These are phyloP conservation scores for Ustilago loliicola DNA, from an alignment of 1,284 basidiomycete species.

Conservation along the genomic window DNA sequence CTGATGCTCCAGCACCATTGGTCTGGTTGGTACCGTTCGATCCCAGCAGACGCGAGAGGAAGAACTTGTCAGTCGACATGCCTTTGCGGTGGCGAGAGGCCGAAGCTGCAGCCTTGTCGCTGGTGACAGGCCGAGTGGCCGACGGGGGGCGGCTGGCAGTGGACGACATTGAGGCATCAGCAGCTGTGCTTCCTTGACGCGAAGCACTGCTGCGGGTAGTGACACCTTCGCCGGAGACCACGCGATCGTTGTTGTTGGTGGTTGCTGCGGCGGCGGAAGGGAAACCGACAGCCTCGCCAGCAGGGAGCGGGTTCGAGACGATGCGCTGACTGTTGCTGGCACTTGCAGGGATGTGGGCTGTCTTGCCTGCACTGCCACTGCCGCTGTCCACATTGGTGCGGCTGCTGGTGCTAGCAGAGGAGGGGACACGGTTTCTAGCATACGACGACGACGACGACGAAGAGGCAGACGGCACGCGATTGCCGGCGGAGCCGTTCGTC, in stretches of 20 bases:
- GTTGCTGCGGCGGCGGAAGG: constrained; percentile 14
- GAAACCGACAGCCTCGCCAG: constrained; percentile 39
- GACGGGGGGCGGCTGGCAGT: constrained; percentile 27
- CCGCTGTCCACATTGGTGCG: constrained; percentile 13
- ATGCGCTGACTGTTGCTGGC: constrained; percentile 24
- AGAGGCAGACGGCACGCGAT: constrained; percentile 7
- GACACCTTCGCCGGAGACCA: constrained; percentile 7
- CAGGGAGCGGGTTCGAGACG: constrained; percentile 28
- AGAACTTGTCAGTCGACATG: constrained; percentile 66
- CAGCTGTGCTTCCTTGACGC: constrained; percentile 4
- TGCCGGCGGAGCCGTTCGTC: constrained; percentile 3
- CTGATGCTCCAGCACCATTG: constrained; percentile 7
- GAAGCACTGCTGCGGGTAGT: constrained; percentile 15
- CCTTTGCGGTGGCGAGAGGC: constrained; percentile 60
- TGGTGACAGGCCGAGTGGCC: constrained; percentile 9
- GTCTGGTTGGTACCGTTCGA: constrained; percentile 18
- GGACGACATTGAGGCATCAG: constrained; percentile 7
- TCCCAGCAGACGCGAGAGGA: constrained; percentile 58
- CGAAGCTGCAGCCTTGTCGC: constrained; percentile 25
- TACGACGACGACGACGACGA: constrained; percentile 15
- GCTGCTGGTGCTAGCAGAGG: constrained; percentile 26
- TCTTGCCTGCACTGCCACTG: not conserved
- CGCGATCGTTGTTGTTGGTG: constrained; percentile 14
- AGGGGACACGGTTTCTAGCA: constrained; percentile 26
- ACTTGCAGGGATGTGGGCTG: constrained; percentile 13